Evolutionary conservation across 176 grass and related monocot species (phyloP).

Genomic region (Aegilops speltoides): DNA sequence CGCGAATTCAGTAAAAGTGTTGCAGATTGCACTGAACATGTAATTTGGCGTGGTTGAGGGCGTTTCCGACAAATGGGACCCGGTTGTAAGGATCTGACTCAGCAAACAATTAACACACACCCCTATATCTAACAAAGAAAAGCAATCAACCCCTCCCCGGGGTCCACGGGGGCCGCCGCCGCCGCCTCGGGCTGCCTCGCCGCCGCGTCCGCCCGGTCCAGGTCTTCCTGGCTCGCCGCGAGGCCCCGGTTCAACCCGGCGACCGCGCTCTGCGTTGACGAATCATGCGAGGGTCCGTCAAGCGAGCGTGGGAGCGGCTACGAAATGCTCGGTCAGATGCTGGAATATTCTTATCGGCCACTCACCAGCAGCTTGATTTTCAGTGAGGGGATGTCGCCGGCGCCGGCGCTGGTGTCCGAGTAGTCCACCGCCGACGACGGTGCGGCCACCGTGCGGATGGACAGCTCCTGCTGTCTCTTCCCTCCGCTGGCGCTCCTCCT

Average conservation of each 20-base stretch:
- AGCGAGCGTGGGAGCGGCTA: neutral
- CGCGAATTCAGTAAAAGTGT: too few relatives aligned
- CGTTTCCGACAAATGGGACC: too few relatives aligned
- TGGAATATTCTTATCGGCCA: neutral
- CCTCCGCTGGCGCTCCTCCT: neutral
- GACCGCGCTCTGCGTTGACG: constrained; percentile 59
- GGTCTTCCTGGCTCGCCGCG: constrained; percentile 73
- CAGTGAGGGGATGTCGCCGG: constrained; percentile 34
- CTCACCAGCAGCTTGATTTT: constrained; percentile 68
- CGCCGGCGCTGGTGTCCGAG: neutral
- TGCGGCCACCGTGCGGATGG: constrained; percentile 37
- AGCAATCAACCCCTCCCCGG: neutral
- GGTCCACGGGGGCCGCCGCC: constrained; percentile 43
- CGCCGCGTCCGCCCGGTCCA: constrained; percentile 67
- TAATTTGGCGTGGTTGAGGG: too few relatives aligned
- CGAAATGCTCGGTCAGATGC: neutral
- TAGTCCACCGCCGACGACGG: constrained; percentile 20
- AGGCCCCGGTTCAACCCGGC: constrained; percentile 88
- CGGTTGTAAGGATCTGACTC: too few relatives aligned
- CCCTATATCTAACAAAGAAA: too few relatives aligned
- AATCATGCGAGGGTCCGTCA: neutral
- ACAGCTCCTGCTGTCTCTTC: neutral
- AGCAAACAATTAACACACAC: too few relatives aligned
- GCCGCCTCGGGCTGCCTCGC: constrained; percentile 61
- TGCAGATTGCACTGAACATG: too few relatives aligned